Conservation (phyloP, 2,329 filamentous ascomycete species). For the Fusarium scirpi region DNA sequence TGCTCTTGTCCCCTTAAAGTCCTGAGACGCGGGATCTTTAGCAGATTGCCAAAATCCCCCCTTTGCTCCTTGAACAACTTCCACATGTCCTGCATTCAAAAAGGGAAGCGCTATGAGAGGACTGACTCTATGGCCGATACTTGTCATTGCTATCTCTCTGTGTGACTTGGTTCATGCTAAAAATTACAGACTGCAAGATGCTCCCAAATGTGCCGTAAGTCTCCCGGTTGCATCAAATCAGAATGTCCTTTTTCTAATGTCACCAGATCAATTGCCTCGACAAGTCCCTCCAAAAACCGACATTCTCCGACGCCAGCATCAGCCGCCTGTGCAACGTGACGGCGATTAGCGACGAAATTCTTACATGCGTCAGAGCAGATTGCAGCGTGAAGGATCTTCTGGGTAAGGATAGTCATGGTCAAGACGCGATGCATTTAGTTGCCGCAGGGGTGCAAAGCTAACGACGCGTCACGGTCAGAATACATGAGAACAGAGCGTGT, state of each 20-base stretch:
- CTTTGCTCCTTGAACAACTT: not conserved
- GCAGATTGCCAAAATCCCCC: too few relatives aligned
- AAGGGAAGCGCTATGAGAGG: not conserved
- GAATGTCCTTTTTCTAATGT: not conserved
- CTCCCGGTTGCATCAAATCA: not conserved
- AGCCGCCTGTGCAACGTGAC: not conserved
- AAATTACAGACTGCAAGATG: not conserved
- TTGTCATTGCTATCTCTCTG: not conserved
- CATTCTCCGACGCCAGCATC: not conserved
- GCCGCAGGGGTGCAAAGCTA: not conserved
- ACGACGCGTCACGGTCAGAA: not conserved
- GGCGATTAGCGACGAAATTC: not conserved
- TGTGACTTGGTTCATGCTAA: not conserved
- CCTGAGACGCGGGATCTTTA: not conserved
- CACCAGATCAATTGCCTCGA: not conserved
- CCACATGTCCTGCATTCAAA: not conserved
- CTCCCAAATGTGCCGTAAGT: not conserved
- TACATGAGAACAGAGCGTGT: not conserved
- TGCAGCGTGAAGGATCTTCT: not conserved
- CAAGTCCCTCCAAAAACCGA: not conserved
- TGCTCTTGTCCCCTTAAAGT: not conserved
- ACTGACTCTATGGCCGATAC: not conserved
- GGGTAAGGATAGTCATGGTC: not conserved
- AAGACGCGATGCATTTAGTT: not conserved
- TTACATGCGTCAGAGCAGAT: not conserved